Evolutionary conservation across 139 green algal genomes (phyloP), one percentile per base, ranked within the genome.

Genomic region (Eudorina sp.): DNA sequence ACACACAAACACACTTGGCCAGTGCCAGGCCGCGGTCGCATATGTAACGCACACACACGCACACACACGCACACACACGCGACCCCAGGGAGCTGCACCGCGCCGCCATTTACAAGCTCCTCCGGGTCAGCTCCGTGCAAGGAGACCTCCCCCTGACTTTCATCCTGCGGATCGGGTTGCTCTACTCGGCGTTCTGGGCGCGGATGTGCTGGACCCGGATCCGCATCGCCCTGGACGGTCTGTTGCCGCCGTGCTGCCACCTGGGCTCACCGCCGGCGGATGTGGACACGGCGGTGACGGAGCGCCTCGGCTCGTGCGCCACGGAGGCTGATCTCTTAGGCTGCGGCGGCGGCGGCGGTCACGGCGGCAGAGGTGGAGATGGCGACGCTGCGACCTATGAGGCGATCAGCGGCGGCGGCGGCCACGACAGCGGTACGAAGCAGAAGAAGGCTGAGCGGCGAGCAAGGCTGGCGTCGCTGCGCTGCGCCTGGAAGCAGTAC

Each of bases 21-120:
- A n/a, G n/a, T n/a, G n/a, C n/a, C n/a, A n/a, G n/a, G n/a, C n/a
- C n/a, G n/a, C 51, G 13, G 51, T 58, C n/a, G n/a, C n/a, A n/a
- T 58, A 58, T 58, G 51, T 16, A 58, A 58, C 51, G 13, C 51
- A 25, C 13, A 25, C 13, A 58, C 13, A 58, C 51, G 51, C 13
- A 16, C 51, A 58, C 16, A 16, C 51, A 31, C 29, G 13, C 66
- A 46, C 31, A 25, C 23, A 19, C 31, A 3, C 34, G 6, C 4
- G 2, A 9, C 66, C 11, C 66, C 69, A 77, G 69, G 40, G 69
- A 77, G 38, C 69, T 77, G 31, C 69, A 77, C 69, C 69, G 69
- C 38, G 69, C 69, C 16, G 69, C 69, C 7, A 36, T 77, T 11
- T 51, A 48, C 69, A 23, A 51, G 69, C 69, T 77, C 16, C 69